phyloP scores from a whole-genome alignment of 495 filamentous ascomycete genomes.

The Corynascus novoguineensis region DNA sequence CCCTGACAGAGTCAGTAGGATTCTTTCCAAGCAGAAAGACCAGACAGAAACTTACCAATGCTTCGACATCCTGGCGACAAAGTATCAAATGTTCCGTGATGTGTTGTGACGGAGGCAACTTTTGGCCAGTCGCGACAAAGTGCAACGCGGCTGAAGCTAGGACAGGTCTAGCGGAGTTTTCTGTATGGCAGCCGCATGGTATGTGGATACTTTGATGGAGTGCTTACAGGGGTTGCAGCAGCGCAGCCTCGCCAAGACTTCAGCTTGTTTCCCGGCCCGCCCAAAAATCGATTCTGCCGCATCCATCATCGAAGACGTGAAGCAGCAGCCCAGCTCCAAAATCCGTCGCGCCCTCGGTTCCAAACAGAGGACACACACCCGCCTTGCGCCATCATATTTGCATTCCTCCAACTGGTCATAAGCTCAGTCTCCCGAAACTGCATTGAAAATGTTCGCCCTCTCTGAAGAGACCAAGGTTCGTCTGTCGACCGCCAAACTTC shows the following conservation, averaged over 20 bases:
- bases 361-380: background rate
- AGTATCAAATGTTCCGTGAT: background rate
- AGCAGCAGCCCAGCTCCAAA: background rate
- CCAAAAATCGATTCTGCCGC: slow-evolving; percentile 22
- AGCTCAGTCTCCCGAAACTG: background rate
- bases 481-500: background rate
- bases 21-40: background rate
- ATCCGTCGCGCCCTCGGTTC: slow-evolving; percentile 1
- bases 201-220: background rate
- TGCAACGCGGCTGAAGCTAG: background rate
- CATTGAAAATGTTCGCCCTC: slow-evolving; percentile 67
- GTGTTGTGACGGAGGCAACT: background rate
- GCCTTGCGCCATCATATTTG: background rate
- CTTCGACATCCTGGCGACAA: slow-evolving; percentile 33
- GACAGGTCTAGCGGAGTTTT: slow-evolving; percentile 1
- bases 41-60: slow-evolving; percentile 59
- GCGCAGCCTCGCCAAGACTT: slow-evolving; percentile 6
- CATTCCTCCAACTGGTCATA: background rate
- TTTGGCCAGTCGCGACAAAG: background rate
- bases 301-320: background rate
- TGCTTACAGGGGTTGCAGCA: background rate
- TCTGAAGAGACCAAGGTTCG: slow-evolving; percentile 94
- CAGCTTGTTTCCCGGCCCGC: background rate
- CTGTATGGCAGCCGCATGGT: background rate
- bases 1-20: slow-evolving; percentile 50